A percentile compares a stretch with the other conserved stretches of the same genome.
Conservation (phyloP, 768 basidiomycete species). For the Mycena rebaudengoi region DNA sequence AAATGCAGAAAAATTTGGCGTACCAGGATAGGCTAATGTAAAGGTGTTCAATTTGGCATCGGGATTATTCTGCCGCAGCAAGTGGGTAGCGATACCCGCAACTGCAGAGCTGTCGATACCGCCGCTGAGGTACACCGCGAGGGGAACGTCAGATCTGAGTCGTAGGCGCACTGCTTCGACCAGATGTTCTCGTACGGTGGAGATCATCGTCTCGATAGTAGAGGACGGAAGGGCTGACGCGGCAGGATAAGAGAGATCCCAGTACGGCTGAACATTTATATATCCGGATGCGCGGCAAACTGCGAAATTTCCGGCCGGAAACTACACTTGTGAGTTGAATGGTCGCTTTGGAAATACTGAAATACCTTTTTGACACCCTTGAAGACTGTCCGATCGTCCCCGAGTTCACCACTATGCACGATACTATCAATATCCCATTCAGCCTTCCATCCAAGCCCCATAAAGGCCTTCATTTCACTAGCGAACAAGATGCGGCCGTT, state of each 20-base stretch:
- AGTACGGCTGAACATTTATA: too few species aligned
- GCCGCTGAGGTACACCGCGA: too few species aligned
- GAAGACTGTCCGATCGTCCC: slow-evolving; percentile 26
- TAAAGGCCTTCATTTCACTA: slow-evolving; percentile 30
- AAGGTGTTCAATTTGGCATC: slow-evolving; percentile 14
- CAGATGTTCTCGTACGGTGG: too few species aligned
- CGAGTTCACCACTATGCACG: slow-evolving; percentile 5
- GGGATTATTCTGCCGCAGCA: slow-evolving; percentile 21
- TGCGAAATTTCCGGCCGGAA: too few species aligned
- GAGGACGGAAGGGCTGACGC: too few species aligned
- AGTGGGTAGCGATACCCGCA: slow-evolving; percentile 22
- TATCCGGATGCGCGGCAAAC: too few species aligned
- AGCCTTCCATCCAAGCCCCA: slow-evolving; percentile 26
- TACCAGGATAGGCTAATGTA: slow-evolving; percentile 22
- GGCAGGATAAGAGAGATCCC: too few species aligned
- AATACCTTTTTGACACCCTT: slow-evolving; percentile 18
- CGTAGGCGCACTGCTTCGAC: too few species aligned
- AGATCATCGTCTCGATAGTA: too few species aligned
- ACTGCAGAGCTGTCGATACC: slow-evolving; percentile 25
- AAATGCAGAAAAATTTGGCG: neutral
- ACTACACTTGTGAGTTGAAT: too few species aligned
- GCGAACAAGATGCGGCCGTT: slow-evolving; percentile 21
- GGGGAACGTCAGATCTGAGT: too few species aligned
- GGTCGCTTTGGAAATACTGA: too few species aligned
- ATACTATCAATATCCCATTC: slow-evolving; percentile 27